phyloP scores from a whole-genome alignment of 805 yeast species.

The Starmera amethionina region DNA sequence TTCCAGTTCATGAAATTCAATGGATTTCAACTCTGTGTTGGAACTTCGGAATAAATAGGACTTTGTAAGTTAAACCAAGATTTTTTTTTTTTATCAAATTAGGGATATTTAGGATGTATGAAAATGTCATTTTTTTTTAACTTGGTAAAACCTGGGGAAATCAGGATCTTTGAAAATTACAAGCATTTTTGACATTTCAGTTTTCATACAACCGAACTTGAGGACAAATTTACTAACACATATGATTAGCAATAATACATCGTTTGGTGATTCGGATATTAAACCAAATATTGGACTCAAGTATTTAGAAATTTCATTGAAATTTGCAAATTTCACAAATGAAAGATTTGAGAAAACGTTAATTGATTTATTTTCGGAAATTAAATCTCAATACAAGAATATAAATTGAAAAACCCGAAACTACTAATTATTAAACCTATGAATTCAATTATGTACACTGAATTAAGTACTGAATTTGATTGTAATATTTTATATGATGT shows the following conservation, averaged over 20 bases:
- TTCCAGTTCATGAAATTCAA: slow-evolving; percentile 23
- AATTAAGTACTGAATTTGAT: no score
- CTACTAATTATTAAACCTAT: no score
- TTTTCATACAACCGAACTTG: no score
- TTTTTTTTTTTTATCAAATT: no score
- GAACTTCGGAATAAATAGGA: slow-evolving; percentile 26
- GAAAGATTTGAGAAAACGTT: slow-evolving; percentile 10
- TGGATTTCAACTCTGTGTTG: slow-evolving; percentile 27
- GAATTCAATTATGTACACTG: no score
- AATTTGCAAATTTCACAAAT: slow-evolving; percentile 18
- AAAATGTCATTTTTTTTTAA: background rate
- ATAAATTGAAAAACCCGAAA: no score
- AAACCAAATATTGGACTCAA: no score
- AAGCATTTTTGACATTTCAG: no score
- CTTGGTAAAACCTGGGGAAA: slow-evolving; percentile 1
- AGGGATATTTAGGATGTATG: no score
- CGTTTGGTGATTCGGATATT: no score
- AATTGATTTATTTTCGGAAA: background rate
- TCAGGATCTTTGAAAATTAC: background rate
- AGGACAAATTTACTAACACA: background rate
- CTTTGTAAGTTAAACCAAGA: slow-evolving; percentile 2
- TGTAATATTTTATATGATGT: background rate
- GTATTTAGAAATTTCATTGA: slow-evolving; percentile 10
- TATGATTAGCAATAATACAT: no score
- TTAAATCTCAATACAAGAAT: background rate